These are phyloP conservation scores for Phoenix roebelenii DNA, from an alignment of 176 grass and related monocot species.

Conservation along the genomic window DNA sequence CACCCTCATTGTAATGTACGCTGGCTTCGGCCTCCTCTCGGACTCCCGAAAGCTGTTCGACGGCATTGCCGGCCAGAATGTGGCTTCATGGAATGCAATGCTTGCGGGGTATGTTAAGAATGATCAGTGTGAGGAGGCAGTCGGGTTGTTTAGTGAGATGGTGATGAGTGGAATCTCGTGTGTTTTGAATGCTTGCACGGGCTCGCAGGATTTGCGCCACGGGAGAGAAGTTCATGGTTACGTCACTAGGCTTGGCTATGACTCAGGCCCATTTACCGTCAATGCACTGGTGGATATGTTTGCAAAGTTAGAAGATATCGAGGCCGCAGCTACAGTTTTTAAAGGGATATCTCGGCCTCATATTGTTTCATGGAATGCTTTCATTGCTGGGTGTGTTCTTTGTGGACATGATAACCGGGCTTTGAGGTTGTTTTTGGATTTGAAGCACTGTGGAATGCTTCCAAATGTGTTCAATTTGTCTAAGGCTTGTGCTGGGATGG, in stretches of 20 bases:
- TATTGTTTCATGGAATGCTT: slow-evolving; percentile 77
- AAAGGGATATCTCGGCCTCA: slow-evolving; percentile 31
- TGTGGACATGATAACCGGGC: slow-evolving; percentile 46
- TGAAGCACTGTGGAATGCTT: slow-evolving; percentile 46
- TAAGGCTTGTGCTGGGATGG: slow-evolving; percentile 55
- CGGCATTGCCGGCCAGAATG: no score
- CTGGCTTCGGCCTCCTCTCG: slow-evolving; percentile 35
- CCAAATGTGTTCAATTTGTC: slow-evolving; percentile 64
- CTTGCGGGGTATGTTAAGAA: no score
- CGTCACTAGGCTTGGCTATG: slow-evolving; percentile 44
- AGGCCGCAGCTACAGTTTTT: slow-evolving; percentile 40
- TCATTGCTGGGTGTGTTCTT: slow-evolving; percentile 69
- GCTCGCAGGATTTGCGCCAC: no score
- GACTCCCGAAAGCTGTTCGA: slow-evolving; percentile 21
- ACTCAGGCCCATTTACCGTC: slow-evolving; percentile 44
- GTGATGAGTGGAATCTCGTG: no score
- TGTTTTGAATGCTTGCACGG: no score
- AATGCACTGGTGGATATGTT: slow-evolving; percentile 77
- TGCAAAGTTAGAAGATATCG: slow-evolving; percentile 44
- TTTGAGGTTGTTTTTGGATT: slow-evolving; percentile 38
- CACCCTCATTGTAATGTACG: slow-evolving; percentile 65
- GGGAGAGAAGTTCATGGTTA: slow-evolving; percentile 23
- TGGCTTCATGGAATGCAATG: no score
- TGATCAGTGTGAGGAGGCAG: no score
- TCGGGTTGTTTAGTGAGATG: no score